A percentile compares a stretch with the other conserved stretches of the same genome.
Evolutionary conservation across 805 yeast genomes (phyloP).

Genomic region (Wickerhamiella dianesei): DNA sequence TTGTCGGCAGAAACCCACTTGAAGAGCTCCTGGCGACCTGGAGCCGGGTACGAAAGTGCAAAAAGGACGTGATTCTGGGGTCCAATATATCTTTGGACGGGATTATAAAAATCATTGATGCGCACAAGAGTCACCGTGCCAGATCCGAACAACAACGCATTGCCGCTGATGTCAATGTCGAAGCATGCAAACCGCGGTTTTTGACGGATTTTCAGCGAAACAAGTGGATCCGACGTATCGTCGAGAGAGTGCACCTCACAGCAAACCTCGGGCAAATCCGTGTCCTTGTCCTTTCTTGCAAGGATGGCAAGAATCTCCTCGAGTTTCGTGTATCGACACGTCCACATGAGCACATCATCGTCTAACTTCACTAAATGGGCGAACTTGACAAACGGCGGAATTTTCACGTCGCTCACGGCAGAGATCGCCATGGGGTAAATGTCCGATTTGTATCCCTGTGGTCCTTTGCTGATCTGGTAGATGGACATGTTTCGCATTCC

Average conservation of each 20-base stretch:
- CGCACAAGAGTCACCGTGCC: background rate
- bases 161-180: background rate
- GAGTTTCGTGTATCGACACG: background rate
- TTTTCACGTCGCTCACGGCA: background rate
- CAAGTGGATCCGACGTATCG: background rate
- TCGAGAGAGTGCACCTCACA: background rate
- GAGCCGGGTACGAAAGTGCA: background rate
- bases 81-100: background rate
- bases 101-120: background rate
- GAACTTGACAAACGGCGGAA: background rate
- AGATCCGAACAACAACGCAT: background rate
- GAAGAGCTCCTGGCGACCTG: background rate
- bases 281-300: background rate
- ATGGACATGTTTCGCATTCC: background rate
- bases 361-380: background rate
- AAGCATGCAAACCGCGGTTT: conserved; percentile 1
- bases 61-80: background rate
- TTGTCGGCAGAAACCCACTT: background rate
- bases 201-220: background rate
- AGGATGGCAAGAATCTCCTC: background rate
- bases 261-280: background rate
- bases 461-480: background rate
- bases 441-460: background rate
- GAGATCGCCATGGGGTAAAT: background rate
- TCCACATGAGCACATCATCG: background rate